Base-by-base conservation (phyloP, 1,284 basidiomycete genomes). In the Tremellales sp. region DNA sequence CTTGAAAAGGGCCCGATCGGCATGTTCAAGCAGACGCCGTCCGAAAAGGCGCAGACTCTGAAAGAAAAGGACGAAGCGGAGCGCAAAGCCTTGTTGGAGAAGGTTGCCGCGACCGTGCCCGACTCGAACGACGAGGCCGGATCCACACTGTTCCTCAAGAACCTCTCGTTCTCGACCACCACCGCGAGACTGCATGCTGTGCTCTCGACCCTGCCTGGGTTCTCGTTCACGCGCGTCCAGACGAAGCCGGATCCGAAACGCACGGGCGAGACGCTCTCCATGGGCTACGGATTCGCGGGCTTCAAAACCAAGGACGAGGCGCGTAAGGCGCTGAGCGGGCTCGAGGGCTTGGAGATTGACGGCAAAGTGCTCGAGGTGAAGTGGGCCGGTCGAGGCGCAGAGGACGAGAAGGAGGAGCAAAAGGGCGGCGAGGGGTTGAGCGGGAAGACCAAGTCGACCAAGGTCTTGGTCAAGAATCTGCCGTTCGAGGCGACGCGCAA, bases 221-320 rank as follows among this genome's bases (percentile, higher is more conserved):
- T 91, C 69, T 77, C 81, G 0, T 97, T 95, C 65, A 88, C 91
- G 5, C 84, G 89, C 4, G 81, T 97, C 8, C 90, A 97, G 73
- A 94, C 83, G 40, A 97, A 95, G 66, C 81, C 85, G 0, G 87
- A 94, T 70, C 84, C 88, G 0, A 89, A 87, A 59, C 77, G 79
- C 6, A 78, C 81, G 1, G 71, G 70, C 5, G 65, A 74, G 14
- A 76, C 79, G 35, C 74, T 94, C 33, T 90, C 87, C 63, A 93
- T 95, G 91, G 92, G 93, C 0, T 97, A 93, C 68, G 94, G 92
- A 0, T 98, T 98, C 64, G 81, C 95, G 27, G 94, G 93, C 3
- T 97, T 97, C 76, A 82, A 81, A 66, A 83, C 83, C 25, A 72
- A 72, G 1, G 84, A 86, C 21, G 80, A 78, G 4, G 93, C 94